Percentiles rank a stretch among this genome's conserved stretches.
phyloP scores from a whole-genome alignment of 177 flowering plant genomes.

The Vitis hybrid region DNA sequence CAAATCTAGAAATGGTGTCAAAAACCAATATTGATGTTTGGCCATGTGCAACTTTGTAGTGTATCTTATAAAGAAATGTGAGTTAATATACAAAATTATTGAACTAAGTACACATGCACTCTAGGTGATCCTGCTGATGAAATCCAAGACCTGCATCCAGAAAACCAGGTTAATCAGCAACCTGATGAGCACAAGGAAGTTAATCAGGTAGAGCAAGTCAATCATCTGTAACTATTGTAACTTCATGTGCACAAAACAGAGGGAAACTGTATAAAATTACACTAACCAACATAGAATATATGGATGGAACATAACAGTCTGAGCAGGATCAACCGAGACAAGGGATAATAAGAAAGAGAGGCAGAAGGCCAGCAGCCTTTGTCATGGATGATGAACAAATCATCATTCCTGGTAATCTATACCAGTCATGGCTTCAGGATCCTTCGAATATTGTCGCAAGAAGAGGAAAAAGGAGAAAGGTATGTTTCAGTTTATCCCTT shows the following conservation, averaged over 20 bases:
- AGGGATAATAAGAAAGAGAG: slow-evolving; percentile 40
- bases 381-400: slow-evolving; percentile 72
- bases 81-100: too few relatives aligned
- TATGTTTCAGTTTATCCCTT: slow-evolving; percentile 8
- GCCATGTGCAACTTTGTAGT: too few relatives aligned
- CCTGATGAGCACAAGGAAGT: slow-evolving; percentile 27
- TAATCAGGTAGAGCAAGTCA: slow-evolving; percentile 32
- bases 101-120: background rate
- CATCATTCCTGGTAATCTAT: slow-evolving; percentile 62
- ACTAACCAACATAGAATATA: slow-evolving; percentile 1
- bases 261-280: background rate
- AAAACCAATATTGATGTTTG: too few relatives aligned
- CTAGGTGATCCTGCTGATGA: slow-evolving; percentile 27
- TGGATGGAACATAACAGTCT: slow-evolving; percentile 16
- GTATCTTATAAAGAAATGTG: too few relatives aligned
- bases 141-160: slow-evolving; percentile 33
- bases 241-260: background rate
- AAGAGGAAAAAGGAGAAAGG: slow-evolving; percentile 65
- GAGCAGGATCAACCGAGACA: slow-evolving; percentile 34
- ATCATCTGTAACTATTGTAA: background rate
- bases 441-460: slow-evolving; percentile 59
- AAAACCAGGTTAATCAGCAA: slow-evolving; percentile 38
- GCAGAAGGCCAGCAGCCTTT: slow-evolving; percentile 27
- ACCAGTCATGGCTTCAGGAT: slow-evolving; percentile 81
- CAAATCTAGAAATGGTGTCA: too few relatives aligned